Conservation (phyloP, 108 stramenopile genomes). For the Aurantiochytrium sp. region DNA sequence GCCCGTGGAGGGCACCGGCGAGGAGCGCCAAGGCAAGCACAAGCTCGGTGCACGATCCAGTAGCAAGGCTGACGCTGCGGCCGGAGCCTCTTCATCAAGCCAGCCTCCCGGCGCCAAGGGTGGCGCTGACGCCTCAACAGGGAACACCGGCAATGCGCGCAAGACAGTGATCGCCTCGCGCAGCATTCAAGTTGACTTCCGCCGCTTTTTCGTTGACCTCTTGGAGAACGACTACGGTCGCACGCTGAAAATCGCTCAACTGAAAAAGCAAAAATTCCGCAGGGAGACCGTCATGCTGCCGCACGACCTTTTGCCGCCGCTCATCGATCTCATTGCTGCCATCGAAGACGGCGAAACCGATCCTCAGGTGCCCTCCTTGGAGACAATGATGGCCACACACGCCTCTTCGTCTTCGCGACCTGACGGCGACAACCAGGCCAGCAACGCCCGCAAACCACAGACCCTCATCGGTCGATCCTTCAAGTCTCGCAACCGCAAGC, state of each 20-base stretch:
- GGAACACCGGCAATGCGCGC: background rate
- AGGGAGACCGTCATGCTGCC: constrained; percentile 16
- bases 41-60: too few relatives aligned
- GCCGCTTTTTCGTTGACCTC: background rate
- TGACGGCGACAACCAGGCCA: background rate
- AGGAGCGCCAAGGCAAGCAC: too few relatives aligned
- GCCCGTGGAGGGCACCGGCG: too few relatives aligned
- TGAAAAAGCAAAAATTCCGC: background rate
- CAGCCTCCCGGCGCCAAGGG: background rate
- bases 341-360: background rate
- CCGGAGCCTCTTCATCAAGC: too few relatives aligned
- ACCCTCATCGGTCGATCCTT: background rate
- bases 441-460: background rate
- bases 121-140: background rate
- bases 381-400: background rate
- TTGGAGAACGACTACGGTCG: background rate
- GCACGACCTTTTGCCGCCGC: background rate
- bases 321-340: background rate
- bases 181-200: background rate
- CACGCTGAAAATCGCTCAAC: background rate
- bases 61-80: background rate
- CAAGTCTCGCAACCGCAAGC: background rate
- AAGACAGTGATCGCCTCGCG: background rate
- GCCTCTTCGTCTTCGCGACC: too few relatives aligned
- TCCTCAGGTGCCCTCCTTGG: background rate